A percentile compares a stretch with the other conserved stretches of the same genome.
These are phyloP conservation scores for Aspergillus cristatus DNA, from an alignment of 495 filamentous ascomycete species.

Conservation along the genomic window DNA sequence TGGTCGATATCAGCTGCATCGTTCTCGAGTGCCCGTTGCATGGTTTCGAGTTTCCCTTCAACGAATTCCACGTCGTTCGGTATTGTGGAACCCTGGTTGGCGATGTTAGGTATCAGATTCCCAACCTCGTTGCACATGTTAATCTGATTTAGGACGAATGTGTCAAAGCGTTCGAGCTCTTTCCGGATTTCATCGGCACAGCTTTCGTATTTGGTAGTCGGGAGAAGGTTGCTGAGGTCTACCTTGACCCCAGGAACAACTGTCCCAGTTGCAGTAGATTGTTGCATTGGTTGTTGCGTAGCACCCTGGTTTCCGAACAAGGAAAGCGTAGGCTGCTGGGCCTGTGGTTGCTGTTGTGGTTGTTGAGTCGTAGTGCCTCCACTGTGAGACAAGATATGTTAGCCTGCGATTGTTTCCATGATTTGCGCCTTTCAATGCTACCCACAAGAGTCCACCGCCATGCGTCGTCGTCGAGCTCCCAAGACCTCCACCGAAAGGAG, in stretches of 20 bases:
- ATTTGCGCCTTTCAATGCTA: constrained; percentile 3
- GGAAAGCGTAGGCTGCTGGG: constrained; percentile 30
- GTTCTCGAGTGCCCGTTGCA: constrained; percentile 60
- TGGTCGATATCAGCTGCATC: constrained; percentile 64
- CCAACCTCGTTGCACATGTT: constrained; percentile 37
- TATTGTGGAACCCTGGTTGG: constrained; percentile 52
- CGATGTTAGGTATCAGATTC: constrained; percentile 48
- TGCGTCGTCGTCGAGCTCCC: constrained; percentile 16
- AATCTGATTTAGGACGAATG: constrained; percentile 62
- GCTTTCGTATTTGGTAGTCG: constrained; percentile 86
- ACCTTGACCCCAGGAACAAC: constrained; percentile 62
- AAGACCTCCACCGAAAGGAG: constrained; percentile 24
- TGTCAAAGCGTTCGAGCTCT: constrained; percentile 65
- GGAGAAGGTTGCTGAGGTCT: constrained; percentile 62
- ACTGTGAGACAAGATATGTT: constrained; percentile 14
- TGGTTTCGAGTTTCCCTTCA: constrained; percentile 58
- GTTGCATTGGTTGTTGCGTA: constrained; percentile 38
- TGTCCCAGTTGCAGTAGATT: constrained; percentile 32
- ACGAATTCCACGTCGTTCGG: constrained; percentile 69
- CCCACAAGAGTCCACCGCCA: constrained; percentile 44
- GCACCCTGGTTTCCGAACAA: constrained; percentile 29
- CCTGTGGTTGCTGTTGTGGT: constrained; percentile 26
- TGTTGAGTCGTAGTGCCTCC: constrained; percentile 15
- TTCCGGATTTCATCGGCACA: constrained; percentile 74
- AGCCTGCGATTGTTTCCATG: not conserved